Base-by-base conservation (phyloP, 139 green algal genomes). In the Chlamydomonas sphaeroides region DNA sequence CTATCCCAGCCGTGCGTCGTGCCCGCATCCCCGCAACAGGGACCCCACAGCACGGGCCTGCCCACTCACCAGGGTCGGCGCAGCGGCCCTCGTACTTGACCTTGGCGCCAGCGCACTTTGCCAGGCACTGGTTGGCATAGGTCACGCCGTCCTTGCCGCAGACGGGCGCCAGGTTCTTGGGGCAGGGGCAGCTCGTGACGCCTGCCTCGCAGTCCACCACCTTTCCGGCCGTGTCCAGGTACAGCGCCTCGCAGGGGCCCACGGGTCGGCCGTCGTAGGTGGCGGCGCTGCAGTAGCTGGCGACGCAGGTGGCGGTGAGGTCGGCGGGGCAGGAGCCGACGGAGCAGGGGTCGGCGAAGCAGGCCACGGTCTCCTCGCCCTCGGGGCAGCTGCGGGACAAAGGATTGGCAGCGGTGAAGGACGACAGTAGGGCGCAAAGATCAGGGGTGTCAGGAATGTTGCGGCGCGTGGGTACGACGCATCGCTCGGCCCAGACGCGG, bases 41-140 rank as follows among this genome's bases (percentile, higher is more conserved):
- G 11, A 53, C 45, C 45, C 11, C 45, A 10, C 45, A 53, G 45
- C 45, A 53, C 10, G 45, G 11, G 10, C 14, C 45, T 10, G 11
- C 45, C 45, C 10, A 53, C 45, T 53, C 45, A 53, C 45, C 45
- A 53, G 56, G 17, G 33, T 61, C 35, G 4, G 68, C 73, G 63
- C 80, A 86, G 26, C 28, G 11, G 32, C 80, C 80, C 35, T 65
- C 38, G 62, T 81, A 89, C 1, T 61, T 70, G 1, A 88, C 42
- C 1, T 23, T 23, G 3, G 57, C 70, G 53, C 36, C 36, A n/a
- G 62, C 63, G 32, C 80, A 84, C 51, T 84, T 57, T 1, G 65
- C 65, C 15, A 61, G 21, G 68, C 85, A 89, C 14, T 56, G 41
- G 65, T 88, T 89, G 39, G 35, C n/a, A 53, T 89, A 89, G 17